Base-by-base conservation (phyloP, 805 yeast species). In the Kazachstania taianensis region DNA sequence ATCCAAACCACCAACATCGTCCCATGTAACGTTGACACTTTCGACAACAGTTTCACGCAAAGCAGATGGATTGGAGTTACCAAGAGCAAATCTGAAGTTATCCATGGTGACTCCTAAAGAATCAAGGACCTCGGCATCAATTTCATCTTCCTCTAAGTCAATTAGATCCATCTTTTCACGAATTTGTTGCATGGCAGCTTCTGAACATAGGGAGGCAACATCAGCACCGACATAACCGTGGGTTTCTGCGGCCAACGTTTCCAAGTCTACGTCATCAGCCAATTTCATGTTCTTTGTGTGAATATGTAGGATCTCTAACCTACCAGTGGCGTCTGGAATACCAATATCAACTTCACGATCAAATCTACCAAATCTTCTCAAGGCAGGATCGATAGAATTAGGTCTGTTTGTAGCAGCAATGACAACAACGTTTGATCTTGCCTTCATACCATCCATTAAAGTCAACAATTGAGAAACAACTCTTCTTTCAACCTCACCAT, bases 171-270 rank as follows among this genome's bases (percentile, higher is more conserved):
- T 87, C 76, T 92, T 92, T 67, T 92, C 99, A 67, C 98, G 84
- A 57, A 92, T 92, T 70, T 94, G 98, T 72, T 92, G 98, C 98
- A 92, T 92, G 41, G 98, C 99, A 46, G 98, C 98, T 68, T 94
- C 99, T n/a, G 96, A 86, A 72, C 98, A 92, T 56, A 92, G 71
- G 6, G 97, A 87, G 2, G 98, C 98, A 53, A 92, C 70, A 75
- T 92, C 99, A 34, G 96, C 95, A 70, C 99, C 99, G 41, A 92
- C 99, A 57, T 87, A 92, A 69, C 99, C 99, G 59, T 94, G 99
- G 26, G 98, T 92, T 67, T 92, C 98, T 18, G 94, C 69, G 12
- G 98, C 97, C 59, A 92, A 81, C 28, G 89, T 73, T 69, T 92
- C 98, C 52, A 92, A 73, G 61, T 92, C 96, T 36, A 92, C 98